Evolutionary conservation across 768 basidiomycete genomes (phyloP).

Genomic region (Russula sp.): DNA sequence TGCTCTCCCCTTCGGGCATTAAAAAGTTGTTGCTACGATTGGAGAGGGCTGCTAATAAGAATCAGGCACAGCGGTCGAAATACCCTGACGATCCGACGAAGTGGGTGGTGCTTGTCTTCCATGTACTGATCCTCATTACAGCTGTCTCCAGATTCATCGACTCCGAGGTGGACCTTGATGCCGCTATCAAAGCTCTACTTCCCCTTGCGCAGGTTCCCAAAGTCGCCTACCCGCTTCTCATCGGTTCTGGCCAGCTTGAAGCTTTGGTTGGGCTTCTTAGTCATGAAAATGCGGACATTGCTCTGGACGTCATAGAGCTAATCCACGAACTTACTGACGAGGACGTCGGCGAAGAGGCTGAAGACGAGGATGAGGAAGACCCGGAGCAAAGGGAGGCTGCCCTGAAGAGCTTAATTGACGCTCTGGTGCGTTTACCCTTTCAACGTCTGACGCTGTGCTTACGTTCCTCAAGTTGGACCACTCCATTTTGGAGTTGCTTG

Average conservation of each 20-base stretch:
- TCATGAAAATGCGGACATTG: constrained; percentile 96
- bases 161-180: constrained; percentile 93
- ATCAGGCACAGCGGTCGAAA: constrained; percentile 95
- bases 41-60: constrained; percentile 88
- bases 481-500: constrained; percentile 80
- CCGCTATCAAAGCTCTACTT: constrained; percentile 79
- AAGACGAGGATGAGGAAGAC: constrained; percentile 57
- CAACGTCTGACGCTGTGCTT: constrained; percentile 3
- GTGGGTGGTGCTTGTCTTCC: constrained; percentile 37
- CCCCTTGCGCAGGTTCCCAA: constrained; percentile 81
- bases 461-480: constrained; percentile 57
- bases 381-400: constrained; percentile 58
- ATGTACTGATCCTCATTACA: constrained; percentile 11
- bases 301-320: constrained; percentile 90
- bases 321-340: constrained; percentile 95
- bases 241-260: constrained; percentile 63
- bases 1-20: constrained; percentile 62
- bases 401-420: constrained; percentile 67
- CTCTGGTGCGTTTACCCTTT: constrained; percentile 50
- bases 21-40: constrained; percentile 71
- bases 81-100: constrained; percentile 88
- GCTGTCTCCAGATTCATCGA: constrained; percentile 81
- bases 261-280: constrained; percentile 80
- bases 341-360: constrained; percentile 77
- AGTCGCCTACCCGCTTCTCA: constrained; percentile 84